These are phyloP conservation scores for Closterium sp. DNA, from an alignment of 139 green algal species.

Conservation along the genomic window DNA sequence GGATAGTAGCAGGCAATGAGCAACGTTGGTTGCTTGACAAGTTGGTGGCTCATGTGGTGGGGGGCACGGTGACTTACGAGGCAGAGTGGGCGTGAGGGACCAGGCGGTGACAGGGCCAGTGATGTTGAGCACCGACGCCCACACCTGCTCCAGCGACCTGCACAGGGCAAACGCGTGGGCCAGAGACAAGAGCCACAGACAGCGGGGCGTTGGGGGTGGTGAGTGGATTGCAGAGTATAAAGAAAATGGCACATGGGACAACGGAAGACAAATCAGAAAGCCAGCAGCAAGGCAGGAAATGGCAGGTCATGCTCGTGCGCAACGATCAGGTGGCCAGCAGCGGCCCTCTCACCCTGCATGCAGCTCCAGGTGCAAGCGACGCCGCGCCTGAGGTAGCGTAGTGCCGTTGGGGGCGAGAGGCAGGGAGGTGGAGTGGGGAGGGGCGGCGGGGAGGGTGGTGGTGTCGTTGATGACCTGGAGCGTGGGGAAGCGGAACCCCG, in stretches of 20 bases:
- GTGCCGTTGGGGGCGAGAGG: not conserved
- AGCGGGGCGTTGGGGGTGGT: no score
- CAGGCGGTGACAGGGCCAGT: not conserved
- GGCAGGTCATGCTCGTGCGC: no score
- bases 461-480: not conserved
- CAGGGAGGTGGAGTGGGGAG: not conserved
- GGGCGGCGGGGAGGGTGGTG: not conserved
- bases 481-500: not conserved
- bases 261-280: no score
- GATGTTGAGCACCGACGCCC: not conserved
- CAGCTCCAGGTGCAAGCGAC: not conserved
- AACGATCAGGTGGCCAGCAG: not conserved
- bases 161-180: not conserved
- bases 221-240: no score
- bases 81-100: not conserved
- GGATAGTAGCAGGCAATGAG: no score
- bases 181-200: no score
- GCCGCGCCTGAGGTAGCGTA: not conserved
- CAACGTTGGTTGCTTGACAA: no score
- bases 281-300: no score
- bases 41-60: no score
- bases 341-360: not conserved
- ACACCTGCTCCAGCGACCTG: conserved; percentile 5
- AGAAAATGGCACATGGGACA: no score
- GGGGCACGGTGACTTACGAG: not conserved